Base-by-base conservation (phyloP, 1,284 basidiomycete genomes). In the Trametes sp. region DNA sequence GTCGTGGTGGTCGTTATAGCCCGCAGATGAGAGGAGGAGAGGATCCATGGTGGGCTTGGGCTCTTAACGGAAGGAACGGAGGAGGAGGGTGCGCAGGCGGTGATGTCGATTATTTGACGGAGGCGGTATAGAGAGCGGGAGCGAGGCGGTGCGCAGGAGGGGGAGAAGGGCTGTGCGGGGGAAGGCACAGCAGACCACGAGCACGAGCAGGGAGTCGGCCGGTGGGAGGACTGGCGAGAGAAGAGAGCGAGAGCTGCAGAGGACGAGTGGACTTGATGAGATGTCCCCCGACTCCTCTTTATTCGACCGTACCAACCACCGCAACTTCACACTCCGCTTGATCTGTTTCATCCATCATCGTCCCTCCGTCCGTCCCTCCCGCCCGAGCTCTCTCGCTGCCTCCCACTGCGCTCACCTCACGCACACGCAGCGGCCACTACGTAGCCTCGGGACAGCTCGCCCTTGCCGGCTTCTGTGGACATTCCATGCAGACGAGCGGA, bases 51-150 rank as follows among this genome's bases (percentile, higher is more conserved):
- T 24, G 31, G 41, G 41, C 13, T 41, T 41, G 19, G 62, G 59
- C 56, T 68, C 66, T 70, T 69, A 69, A 67, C 66, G 63, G 67
- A 65, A 59, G 63, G 59, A 63, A 61, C 56, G 67, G 64, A 53
- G 65, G 61, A 58, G 44, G 59, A 49, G 59, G 28, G 64, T 60
- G 64, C 63, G 61, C 63, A 67, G 66, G 62, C 63, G 69, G 67
- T 71, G 71, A 70, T 70, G 70, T 61, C 55, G 66, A 66, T 65
- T 71, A 70, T 70, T 71, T 72, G 71, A 65, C 63, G 62, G 64
- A 68, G 66, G 66, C 63, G 64, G 64, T 68, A 62, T 60, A 59
- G 51, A 42, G 61, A 33, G 48, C 35, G 36, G 59, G 66, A 11
- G 44, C 4, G 44, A 64, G 67, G 67, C 64, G 61, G 55, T 66